A percentile compares a stretch with the other conserved stretches of the same genome.
Evolutionary conservation across 441 rosid species (phyloP).

Genomic region (Viola pubescens): DNA sequence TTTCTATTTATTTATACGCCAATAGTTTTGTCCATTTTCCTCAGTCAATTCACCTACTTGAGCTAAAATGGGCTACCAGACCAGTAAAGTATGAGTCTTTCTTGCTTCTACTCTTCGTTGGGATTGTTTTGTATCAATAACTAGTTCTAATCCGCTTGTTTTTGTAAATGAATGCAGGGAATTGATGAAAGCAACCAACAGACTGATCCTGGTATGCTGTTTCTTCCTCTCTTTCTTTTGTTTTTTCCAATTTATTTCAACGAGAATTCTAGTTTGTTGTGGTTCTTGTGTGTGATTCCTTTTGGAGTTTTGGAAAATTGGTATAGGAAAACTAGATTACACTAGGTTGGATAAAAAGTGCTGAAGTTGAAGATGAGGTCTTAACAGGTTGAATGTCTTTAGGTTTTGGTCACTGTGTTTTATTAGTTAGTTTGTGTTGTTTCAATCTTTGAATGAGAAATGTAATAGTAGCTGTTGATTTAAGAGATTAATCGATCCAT

Average conservation of each 20-base stretch:
- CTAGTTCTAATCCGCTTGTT: not conserved
- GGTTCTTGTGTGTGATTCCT: too few species aligned
- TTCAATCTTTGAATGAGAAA: too few species aligned
- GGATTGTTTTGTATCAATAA: too few species aligned
- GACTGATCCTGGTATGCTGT: conserved; percentile 48
- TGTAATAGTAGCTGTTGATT: too few species aligned
- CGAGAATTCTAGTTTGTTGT: not conserved
- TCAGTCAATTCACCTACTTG: not conserved
- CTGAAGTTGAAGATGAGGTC: too few species aligned
- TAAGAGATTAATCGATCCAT: too few species aligned
- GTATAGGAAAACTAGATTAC: too few species aligned
- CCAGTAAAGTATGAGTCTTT: not conserved
- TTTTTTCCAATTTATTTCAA: not conserved
- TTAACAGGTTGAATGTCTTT: too few species aligned
- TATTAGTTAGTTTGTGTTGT: too few species aligned
- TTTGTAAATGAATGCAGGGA: conserved; percentile 23
- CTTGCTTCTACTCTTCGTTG: not conserved
- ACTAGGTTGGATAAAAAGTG: too few species aligned
- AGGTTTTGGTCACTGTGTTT: too few species aligned
- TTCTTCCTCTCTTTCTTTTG: not conserved
- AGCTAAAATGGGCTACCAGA: conserved; percentile 11
- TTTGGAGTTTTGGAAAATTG: too few species aligned
- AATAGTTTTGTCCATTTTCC: not conserved
- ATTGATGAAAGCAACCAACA: conserved; percentile 42
- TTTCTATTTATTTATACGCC: not conserved